Evolutionary conservation across 1,139 yeast genomes (phyloP).

Genomic region (Nakaseomyces kungkrabaensis): DNA sequence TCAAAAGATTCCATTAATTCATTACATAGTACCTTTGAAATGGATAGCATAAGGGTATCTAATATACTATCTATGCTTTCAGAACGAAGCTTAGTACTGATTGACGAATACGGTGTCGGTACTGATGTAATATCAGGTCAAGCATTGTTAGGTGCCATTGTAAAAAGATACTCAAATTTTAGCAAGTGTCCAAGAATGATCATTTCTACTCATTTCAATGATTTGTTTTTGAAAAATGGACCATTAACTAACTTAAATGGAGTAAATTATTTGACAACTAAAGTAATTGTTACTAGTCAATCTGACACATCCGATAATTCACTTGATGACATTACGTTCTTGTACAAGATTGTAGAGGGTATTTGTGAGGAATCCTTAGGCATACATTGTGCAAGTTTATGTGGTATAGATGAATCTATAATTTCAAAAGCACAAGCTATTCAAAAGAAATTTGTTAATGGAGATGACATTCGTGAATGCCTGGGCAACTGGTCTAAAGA

Average conservation of each 20-base stretch:
- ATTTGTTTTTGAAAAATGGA: conserved; percentile 25
- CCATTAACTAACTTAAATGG: neutral
- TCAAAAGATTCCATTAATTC: conserved; percentile 37
- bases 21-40: conserved; percentile 38
- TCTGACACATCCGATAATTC: neutral
- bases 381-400: conserved; percentile 32
- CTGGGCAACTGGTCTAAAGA: conserved; percentile 13
- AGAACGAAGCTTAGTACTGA: conserved; percentile 32
- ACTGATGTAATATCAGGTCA: conserved; percentile 40
- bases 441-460: conserved; percentile 12
- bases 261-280: conserved; percentile 18
- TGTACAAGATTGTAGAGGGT: conserved; percentile 30
- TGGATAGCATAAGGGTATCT: conserved; percentile 38
- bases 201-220: conserved; percentile 39
- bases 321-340: conserved; percentile 25
- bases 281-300: conserved; percentile 16
- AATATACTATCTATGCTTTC: conserved; percentile 33
- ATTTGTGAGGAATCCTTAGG: conserved; percentile 32
- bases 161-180: conserved; percentile 23
- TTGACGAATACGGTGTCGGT: conserved; percentile 47
- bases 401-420: conserved; percentile 30
- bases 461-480: conserved; percentile 16
- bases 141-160: conserved; percentile 34
- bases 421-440: conserved; percentile 28
- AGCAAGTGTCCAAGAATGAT: conserved; percentile 29